Base-by-base conservation (phyloP, 2,329 filamentous ascomycete species). In the Chalaropsis thielavioides region DNA sequence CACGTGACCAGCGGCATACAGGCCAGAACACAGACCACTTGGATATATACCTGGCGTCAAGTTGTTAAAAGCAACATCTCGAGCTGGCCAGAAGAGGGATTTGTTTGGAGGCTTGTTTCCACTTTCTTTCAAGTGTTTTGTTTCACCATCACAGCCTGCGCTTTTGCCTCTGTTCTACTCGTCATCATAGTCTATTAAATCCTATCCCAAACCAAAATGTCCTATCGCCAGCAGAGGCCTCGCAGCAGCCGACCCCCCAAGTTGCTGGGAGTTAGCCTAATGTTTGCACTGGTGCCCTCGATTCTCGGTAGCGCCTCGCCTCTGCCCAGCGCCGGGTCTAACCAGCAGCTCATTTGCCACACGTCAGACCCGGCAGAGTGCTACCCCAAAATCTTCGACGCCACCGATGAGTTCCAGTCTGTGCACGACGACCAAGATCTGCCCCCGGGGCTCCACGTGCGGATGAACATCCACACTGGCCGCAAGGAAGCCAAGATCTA, bases 401-500 rank as follows among this genome's bases (percentile, higher is more conserved):
- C 86, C 0, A 88, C 85, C 0, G 75, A 84, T 60, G 79, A 86
- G 65, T 89, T 88, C 68, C 84, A 87, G 72, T 70, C 74, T 7
- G 78, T 89, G 49, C 82, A 78, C 67, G 78, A 83, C 43, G 86
- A 86, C 69, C 86, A 89, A 72, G 80, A 86, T 44, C 71, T 89
- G 2, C 85, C 86, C 0, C 74, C 78, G 0, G 86, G 86, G 5
- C 78, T 89, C 3, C 86, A 89, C 71, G 79, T 88, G 62, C 81
- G 85, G 46, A 74, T 89, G 64, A 82, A 89, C 71, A 78, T 89
- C 59, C 78, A 79, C 69, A 85, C 84, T 0, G 85, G 86, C 24
- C 70, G 78, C 69, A 85, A 83, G 69, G 83, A 87, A 71, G 86
- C 85, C 69, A 85, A 86, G 70, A 77, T 88, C 68, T 83, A 88